Evolutionary conservation across 768 basidiomycete species (phyloP).

Genomic region (Kwoniella mangroviensis): DNA sequence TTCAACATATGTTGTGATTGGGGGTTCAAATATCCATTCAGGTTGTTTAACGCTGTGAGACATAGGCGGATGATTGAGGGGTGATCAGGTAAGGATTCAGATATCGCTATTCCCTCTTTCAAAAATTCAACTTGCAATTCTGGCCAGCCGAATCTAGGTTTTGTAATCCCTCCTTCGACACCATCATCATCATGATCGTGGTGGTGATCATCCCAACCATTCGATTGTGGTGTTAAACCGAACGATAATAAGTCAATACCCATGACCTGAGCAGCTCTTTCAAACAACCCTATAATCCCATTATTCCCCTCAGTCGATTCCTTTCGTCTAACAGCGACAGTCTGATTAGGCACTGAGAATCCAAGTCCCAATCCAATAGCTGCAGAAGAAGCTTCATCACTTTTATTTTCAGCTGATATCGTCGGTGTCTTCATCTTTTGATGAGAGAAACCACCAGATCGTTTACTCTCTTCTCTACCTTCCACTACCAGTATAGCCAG

Average conservation of each 20-base stretch:
- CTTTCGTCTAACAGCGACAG: conserved; percentile 71
- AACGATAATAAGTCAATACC: conserved; percentile 70
- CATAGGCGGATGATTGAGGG: conserved; percentile 82
- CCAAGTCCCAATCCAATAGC: conserved; percentile 45
- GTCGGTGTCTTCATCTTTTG: neutral
- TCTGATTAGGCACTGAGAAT: conserved; percentile 22
- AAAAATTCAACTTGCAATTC: conserved; percentile 92
- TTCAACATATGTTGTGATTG: conserved; percentile 82
- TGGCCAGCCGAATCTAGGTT: conserved; percentile 77
- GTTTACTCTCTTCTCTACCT: conserved; percentile 67
- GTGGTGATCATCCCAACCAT: conserved; percentile 9
- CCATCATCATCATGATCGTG: neutral
- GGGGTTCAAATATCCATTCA: conserved; percentile 71
- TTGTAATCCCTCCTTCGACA: neutral
- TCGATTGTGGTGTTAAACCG: conserved; percentile 6
- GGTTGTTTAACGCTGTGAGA: conserved; percentile 78
- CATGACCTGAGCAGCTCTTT: conserved; percentile 74
- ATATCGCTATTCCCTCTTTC: conserved; percentile 86
- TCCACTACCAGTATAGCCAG: conserved; percentile 86
- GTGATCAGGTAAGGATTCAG: conserved; percentile 89
- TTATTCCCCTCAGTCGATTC: conserved; percentile 80
- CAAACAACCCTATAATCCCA: conserved; percentile 75
- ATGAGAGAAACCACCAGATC: conserved; percentile 24
- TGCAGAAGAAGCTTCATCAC: conserved; percentile 19
- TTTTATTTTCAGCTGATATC: conserved; percentile 3